Conservation (phyloP, 2,329 filamentous ascomycete genomes). For the Blastomyces percursus region DNA sequence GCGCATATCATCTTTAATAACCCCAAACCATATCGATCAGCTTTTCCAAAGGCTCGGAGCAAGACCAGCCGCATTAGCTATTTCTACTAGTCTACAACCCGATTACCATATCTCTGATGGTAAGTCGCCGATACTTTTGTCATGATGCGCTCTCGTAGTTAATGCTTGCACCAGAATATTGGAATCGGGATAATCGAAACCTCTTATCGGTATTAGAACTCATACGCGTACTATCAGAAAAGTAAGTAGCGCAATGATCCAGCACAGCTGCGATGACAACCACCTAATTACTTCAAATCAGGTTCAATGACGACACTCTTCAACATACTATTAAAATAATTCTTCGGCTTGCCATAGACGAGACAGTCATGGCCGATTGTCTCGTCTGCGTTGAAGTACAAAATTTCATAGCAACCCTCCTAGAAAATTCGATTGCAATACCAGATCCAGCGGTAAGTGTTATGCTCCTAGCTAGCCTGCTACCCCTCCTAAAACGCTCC, state of each 20-base stretch:
- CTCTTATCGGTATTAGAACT: conserved; percentile 28
- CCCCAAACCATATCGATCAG: conserved; percentile 30
- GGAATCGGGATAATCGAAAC: conserved; percentile 12
- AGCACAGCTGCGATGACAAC: neutral
- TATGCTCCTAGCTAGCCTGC: conserved; percentile 4
- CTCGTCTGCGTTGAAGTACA: conserved; percentile 25
- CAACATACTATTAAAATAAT: conserved; percentile 24
- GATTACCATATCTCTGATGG: conserved; percentile 18
- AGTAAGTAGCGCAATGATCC: conserved; percentile 17
- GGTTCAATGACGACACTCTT: conserved; percentile 25
- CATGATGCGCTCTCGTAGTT: conserved; percentile 8
- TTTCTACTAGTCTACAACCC: conserved; percentile 21
- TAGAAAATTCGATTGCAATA: conserved; percentile 10
- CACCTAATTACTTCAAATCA: conserved; percentile 13
- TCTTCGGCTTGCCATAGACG: conserved; percentile 30
- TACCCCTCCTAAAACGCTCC: no score
- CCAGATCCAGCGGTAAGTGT: conserved; percentile 11
- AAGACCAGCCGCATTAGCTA: conserved; percentile 34
- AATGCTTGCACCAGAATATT: conserved; percentile 3
- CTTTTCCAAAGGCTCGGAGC: conserved; percentile 53
- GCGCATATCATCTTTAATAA: conserved; percentile 30
- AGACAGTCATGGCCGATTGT: conserved; percentile 21
- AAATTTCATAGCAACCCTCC: conserved; percentile 23
- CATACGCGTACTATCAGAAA: conserved; percentile 22
- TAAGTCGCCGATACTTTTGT: neutral